phyloP scores from a whole-genome alignment of 2,329 filamentous ascomycete genomes.

The Scortechinia acanthostroma region DNA sequence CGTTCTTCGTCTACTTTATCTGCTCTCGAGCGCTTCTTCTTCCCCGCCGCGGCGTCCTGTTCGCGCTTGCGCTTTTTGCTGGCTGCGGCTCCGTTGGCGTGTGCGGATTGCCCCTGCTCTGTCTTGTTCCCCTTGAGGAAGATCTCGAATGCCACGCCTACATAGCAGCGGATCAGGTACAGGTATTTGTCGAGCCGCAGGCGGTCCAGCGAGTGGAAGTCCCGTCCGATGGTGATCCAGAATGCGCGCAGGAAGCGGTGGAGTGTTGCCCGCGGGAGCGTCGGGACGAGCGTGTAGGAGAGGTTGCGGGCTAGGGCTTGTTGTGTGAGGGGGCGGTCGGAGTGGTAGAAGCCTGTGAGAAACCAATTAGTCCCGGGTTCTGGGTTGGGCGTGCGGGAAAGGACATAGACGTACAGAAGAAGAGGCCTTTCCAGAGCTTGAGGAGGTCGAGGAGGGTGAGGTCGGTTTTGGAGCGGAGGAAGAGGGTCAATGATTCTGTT shows the following conservation, averaged over 20 bases:
- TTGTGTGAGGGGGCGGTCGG: conserved; percentile 50
- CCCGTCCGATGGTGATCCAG: conserved; percentile 35
- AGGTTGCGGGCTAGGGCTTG: conserved; percentile 49
- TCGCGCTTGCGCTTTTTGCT: conserved; percentile 10
- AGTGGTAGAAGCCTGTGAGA: conserved; percentile 45
- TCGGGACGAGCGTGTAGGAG: conserved; percentile 37
- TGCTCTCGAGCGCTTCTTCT: neutral
- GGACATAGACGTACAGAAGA: conserved; percentile 39
- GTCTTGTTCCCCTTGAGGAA: conserved; percentile 9
- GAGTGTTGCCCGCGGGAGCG: conserved; percentile 30
- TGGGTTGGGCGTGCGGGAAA: neutral
- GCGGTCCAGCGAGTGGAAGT: conserved; percentile 33
- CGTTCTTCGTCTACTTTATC: neutral
- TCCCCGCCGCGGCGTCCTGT: conserved; percentile 6
- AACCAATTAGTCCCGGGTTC: neutral
- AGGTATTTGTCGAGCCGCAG: conserved; percentile 55
- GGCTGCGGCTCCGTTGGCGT: too few species aligned
- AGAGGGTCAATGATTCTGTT: conserved; percentile 43
- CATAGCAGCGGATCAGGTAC: conserved; percentile 47
- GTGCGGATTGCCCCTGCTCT: neutral
- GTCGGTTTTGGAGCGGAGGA: conserved; percentile 36
- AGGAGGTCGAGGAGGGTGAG: conserved; percentile 44
- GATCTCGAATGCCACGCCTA: conserved; percentile 39
- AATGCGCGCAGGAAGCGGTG: conserved; percentile 32
- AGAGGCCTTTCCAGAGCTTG: conserved; percentile 58